A percentile compares a stretch with the other conserved stretches of the same genome.
Evolutionary conservation across 2,329 filamentous ascomycete genomes (phyloP).

Genomic region (Aspergillus versicolor): DNA sequence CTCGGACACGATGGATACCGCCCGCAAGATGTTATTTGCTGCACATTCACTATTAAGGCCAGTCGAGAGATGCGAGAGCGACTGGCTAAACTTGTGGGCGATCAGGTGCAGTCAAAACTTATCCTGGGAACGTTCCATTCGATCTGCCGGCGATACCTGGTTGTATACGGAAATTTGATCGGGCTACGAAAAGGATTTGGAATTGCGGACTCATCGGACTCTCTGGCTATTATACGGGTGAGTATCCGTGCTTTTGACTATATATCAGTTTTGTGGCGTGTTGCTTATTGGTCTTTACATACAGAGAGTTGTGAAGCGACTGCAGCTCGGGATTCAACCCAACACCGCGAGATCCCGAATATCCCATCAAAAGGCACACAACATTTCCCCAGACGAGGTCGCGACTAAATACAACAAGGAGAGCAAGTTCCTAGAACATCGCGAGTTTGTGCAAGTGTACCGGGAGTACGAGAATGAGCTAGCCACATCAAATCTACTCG

Average conservation of each 20-base stretch:
- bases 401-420: slow-evolving; percentile 34
- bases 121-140: slow-evolving; percentile 94
- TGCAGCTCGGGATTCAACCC: slow-evolving; percentile 67
- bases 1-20: slow-evolving; percentile 69
- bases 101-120: slow-evolving; percentile 70
- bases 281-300: slow-evolving; percentile 11
- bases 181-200: slow-evolving; percentile 80
- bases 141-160: slow-evolving; percentile 80
- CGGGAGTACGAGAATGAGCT: slow-evolving; percentile 76
- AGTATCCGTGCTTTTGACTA: not conserved
- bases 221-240: slow-evolving; percentile 69
- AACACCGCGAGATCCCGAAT: slow-evolving; percentile 73
- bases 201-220: slow-evolving; percentile 84
- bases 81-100: slow-evolving; percentile 76
- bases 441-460: slow-evolving; percentile 68
- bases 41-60: slow-evolving; percentile 96
- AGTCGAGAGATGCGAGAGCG: slow-evolving; percentile 90
- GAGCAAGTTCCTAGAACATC: slow-evolving; percentile 51
- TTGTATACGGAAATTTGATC: slow-evolving; percentile 79
- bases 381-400: slow-evolving; percentile 48
- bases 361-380: slow-evolving; percentile 60
- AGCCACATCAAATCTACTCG: slow-evolving; percentile 74
- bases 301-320: slow-evolving; percentile 75
- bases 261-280: not conserved
- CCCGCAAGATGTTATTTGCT: slow-evolving; percentile 88